Evolutionary conservation across 202 grass and related monocot species (phyloP), one percentile per base, ranked within the genome.

Genomic region (Schoenoplectus triqueter): DNA sequence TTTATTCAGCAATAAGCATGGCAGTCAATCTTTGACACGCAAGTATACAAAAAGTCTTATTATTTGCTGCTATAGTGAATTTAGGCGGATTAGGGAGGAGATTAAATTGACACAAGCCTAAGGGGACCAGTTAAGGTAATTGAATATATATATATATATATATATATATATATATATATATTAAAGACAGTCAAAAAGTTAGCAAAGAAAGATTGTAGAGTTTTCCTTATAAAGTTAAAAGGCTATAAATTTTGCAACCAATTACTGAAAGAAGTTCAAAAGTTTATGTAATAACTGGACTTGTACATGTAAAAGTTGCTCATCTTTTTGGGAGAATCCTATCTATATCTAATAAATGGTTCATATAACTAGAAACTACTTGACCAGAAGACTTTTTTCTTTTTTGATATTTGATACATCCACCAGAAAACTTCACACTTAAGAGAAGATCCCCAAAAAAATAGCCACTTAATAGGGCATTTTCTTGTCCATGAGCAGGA

Each of bases 21-120:
- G 14, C 9, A 78, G 14, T 78, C n/a, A 78, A 60, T 41, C 22
- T 77, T 78, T 61, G 74, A 78, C 74, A 78, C 74, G 74, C 54
- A 78, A 76, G 9, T 5, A 68, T 56, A 18, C 69, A 50, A 55
- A 75, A 77, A 31, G 31, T 74, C 8, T 73, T 52, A 20, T 74
- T 74, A 44, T 68, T 74, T 42, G 6, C 3, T 14, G 0, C 13
- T 10, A 60, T 44, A 11, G 21, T 78, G 74, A 78, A 20, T 78
- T 78, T 78, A 78, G 74, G 74, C 54, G 42, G 74, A 78, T 2
- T 78, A 61, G 74, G 31, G 20, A 60, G 13, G 54, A 60, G 52
- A 31, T 78, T 44, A 78, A 78, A 60, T 78, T 78, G 74, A 61
- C 74, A 78, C 74, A 78, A 60, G 2, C 51, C 74, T 44, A 78